These are phyloP conservation scores for Mortierella polycephala DNA, from an alignment of 371 early-diverging fungal species.

Conservation along the genomic window DNA sequence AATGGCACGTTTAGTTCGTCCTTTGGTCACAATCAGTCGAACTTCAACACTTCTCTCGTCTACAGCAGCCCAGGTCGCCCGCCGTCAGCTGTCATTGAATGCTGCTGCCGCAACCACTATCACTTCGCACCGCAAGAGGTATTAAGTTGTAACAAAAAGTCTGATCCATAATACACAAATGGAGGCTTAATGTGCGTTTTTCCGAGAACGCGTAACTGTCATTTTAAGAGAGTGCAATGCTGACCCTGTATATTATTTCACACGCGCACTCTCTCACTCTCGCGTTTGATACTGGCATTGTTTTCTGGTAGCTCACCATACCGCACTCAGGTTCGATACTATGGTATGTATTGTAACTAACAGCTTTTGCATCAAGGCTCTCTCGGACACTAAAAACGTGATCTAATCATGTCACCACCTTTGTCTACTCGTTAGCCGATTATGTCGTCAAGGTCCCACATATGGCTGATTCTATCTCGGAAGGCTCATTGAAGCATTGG, in stretches of 20 bases:
- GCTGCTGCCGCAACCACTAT: constrained; percentile 40
- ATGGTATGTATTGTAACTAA: constrained; percentile 24
- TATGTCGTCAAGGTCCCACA: constrained; percentile 92
- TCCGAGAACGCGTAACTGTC: background rate
- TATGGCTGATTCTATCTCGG: constrained; percentile 98
- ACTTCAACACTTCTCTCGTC: constrained; percentile 23
- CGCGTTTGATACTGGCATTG: background rate
- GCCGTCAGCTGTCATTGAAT: constrained; percentile 43
- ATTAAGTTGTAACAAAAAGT: background rate
- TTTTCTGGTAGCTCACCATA: constrained; percentile 35
- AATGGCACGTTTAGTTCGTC: constrained; percentile 40
- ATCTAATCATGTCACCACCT: constrained; percentile 40
- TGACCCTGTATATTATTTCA: background rate
- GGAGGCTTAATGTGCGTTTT: background rate
- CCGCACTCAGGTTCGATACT: constrained; percentile 51
- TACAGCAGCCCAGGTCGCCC: constrained; percentile 24
- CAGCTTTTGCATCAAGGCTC: too few relatives aligned
- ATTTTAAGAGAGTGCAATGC: background rate
- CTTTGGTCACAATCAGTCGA: constrained; percentile 33
- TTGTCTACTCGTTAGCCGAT: constrained; percentile 60
- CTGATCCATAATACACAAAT: background rate
- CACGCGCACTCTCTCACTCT: background rate
- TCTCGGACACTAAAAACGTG: background rate
- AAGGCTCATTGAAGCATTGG: constrained; percentile 96
- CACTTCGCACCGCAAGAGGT: constrained; percentile 46